Base-by-base conservation (phyloP, 1,284 basidiomycete species). In the Sporisorium graminicola region DNA sequence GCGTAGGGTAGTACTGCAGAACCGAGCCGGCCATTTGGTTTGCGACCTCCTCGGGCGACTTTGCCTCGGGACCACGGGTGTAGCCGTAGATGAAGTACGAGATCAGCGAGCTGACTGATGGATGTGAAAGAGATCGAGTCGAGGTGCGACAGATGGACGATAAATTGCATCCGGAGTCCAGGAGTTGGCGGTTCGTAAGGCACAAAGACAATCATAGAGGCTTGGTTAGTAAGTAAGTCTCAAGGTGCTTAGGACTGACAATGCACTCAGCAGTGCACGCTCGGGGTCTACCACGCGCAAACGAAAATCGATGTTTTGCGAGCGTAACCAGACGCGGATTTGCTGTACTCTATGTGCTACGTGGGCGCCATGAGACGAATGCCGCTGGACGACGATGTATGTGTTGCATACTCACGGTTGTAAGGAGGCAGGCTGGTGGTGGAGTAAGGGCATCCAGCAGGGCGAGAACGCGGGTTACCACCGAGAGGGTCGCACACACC, bases 1-100 rank as follows among this genome's bases (percentile, higher is more conserved):
- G 76, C 8, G 80, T 81, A n/a, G 82, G 82, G 76, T 83, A 83
- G 79, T 79, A 80, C 52, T 80, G 50, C 53, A 81, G 46, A 24
- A 83, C 81, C 35, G 74, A 67, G 49, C 75, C 67, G 40, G 82
- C 82, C 52, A 83, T 68, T 52, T 83, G 60, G 63, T 61, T 62
- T 50, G 82, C 82, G 12, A 82, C 82, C 43, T 78, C 70, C n/a
- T 64, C 52, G 49, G 76, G 65, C n/a, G 64, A 52, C 49, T 60
- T 56, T 58, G 49, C 76, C 65, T 80, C 65, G 9, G 58, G 55
- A 18, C 80, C 77, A 52, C 66, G 62, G 9, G 65, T 66, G 80
- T 82, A 79, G 37, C 69, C 74, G 26, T 64, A 72, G 54, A 82
- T 72, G 58, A 82, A 73, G 78, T 78, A 80, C 50, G 63, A 67